phyloP scores from a whole-genome alignment of 1,284 basidiomycete genomes.

The Phenoliferia sp. region DNA sequence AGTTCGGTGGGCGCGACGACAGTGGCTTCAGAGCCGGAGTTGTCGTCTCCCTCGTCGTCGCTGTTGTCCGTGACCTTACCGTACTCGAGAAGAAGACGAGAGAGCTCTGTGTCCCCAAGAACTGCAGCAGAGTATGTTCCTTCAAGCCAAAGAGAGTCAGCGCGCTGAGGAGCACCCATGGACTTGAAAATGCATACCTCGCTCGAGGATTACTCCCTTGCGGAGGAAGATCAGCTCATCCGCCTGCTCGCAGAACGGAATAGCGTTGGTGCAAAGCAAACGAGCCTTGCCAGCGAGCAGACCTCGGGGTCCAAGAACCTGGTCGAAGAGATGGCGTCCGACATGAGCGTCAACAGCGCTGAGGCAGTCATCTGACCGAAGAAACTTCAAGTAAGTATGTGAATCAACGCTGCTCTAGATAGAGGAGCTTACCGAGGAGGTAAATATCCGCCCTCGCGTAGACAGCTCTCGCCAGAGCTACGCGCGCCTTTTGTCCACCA shows the following conservation, averaged over 20 bases:
- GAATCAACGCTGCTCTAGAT: background rate
- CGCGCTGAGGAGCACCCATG: background rate
- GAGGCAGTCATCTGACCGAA: conserved; percentile 50
- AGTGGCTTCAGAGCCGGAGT: conserved; percentile 46
- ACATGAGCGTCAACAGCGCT: conserved; percentile 66
- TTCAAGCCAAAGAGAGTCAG: background rate
- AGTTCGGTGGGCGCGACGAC: conserved; percentile 37
- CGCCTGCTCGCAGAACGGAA: conserved; percentile 74
- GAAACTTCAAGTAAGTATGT: background rate
- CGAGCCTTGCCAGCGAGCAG: conserved; percentile 79
- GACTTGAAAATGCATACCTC: conserved; percentile 45
- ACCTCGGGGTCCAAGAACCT: conserved; percentile 84
- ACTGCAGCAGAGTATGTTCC: conserved; percentile 48
- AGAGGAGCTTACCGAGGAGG: conserved; percentile 38
- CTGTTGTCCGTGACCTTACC: conserved; percentile 46
- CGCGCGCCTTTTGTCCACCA: conserved; percentile 65
- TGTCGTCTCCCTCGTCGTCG: conserved; percentile 35
- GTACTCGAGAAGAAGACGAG: conserved; percentile 63
- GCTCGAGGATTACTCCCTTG: conserved; percentile 77
- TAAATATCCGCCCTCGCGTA: conserved; percentile 71
- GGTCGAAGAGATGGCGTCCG: conserved; percentile 56
- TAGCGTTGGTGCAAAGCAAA: conserved; percentile 82
- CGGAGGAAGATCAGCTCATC: conserved; percentile 76
- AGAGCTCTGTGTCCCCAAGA: conserved; percentile 63
- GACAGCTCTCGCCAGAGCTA: conserved; percentile 72